Percentiles rank a stretch among this genome's conserved stretches.
phyloP scores from a whole-genome alignment of 352 stramenopile genomes.

The Pythium plurisporium region DNA sequence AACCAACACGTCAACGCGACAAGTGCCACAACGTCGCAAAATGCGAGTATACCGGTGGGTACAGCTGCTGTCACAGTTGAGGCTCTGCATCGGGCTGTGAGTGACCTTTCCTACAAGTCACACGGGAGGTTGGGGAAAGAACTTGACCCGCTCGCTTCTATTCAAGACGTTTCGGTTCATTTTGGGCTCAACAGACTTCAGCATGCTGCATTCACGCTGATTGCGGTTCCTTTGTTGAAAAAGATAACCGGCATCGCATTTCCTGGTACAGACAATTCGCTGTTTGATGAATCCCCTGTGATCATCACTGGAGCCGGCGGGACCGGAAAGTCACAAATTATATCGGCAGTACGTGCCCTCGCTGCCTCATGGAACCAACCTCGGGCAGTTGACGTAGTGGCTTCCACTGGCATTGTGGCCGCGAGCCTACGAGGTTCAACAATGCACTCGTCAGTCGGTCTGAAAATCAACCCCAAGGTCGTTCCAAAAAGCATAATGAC shows the following conservation, averaged over 20 bases:
- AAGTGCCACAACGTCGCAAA: neutral
- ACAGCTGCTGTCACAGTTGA: neutral
- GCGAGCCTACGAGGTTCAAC: slow-evolving; percentile 16
- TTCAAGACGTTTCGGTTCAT: slow-evolving; percentile 1
- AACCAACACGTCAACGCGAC: neutral
- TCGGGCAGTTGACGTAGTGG: slow-evolving; percentile 1
- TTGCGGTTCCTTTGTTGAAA: slow-evolving; percentile 1
- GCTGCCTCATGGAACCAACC: neutral
- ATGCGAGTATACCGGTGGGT: neutral
- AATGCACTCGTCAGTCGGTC: slow-evolving; percentile 20
- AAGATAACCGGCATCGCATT: neutral
- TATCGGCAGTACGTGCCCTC: slow-evolving; percentile 7
- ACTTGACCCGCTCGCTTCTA: neutral
- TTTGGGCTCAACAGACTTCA: slow-evolving; percentile 2
- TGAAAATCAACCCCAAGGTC: neutral
- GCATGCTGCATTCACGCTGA: slow-evolving; percentile 8
- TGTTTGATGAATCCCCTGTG: slow-evolving; percentile 3
- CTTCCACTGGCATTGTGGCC: slow-evolving; percentile 19
- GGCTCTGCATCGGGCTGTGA: neutral
- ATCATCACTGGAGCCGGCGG: slow-evolving; percentile 19
- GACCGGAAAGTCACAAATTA: slow-evolving; percentile 23
- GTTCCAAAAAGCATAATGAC: slow-evolving; percentile 2
- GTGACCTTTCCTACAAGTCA: neutral
- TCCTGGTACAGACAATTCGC: too few relatives aligned
- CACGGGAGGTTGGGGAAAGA: too few relatives aligned